phyloP scores from a whole-genome alignment of 2,329 filamentous ascomycete species.

The Trichophyton mentagrophytes region DNA sequence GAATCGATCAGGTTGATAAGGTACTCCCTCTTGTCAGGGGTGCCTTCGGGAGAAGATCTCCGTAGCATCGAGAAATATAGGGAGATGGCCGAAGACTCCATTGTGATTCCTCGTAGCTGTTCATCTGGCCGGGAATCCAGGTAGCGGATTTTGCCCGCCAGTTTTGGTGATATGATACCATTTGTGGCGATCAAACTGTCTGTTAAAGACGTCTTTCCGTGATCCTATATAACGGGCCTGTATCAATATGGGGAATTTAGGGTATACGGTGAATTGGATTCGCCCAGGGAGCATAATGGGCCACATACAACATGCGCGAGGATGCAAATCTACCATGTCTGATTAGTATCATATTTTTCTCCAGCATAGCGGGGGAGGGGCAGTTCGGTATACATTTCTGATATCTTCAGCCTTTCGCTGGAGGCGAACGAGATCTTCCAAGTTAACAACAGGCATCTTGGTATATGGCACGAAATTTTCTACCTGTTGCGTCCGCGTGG shows the following conservation, averaged over 20 bases:
- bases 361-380: conserved; percentile 17
- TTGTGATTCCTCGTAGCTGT: conserved; percentile 93
- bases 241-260: conserved; percentile 2
- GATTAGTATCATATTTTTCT: conserved; percentile 5
- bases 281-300: neutral
- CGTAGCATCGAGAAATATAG: conserved; percentile 87
- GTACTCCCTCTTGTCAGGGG: conserved; percentile 70
- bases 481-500: neutral
- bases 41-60: conserved; percentile 53
- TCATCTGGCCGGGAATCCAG: conserved; percentile 94
- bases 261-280: neutral
- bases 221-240: conserved; percentile 50
- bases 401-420: conserved; percentile 80
- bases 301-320: conserved; percentile 69
- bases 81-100: conserved; percentile 98
- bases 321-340: conserved; percentile 63
- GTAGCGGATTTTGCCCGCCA: conserved; percentile 95
- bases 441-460: conserved; percentile 80
- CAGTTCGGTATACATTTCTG: conserved; percentile 59
- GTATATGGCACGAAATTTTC: neutral
- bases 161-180: conserved; percentile 95
- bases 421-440: conserved; percentile 79
- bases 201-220: conserved; percentile 95
- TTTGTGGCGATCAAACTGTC: conserved; percentile 95
- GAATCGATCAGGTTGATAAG: conserved; percentile 97